Percentiles rank a stretch among this genome's conserved stretches.
These are phyloP conservation scores for Mimosa bimucronata DNA, from an alignment of 306 rosid species.

Conservation along the genomic window DNA sequence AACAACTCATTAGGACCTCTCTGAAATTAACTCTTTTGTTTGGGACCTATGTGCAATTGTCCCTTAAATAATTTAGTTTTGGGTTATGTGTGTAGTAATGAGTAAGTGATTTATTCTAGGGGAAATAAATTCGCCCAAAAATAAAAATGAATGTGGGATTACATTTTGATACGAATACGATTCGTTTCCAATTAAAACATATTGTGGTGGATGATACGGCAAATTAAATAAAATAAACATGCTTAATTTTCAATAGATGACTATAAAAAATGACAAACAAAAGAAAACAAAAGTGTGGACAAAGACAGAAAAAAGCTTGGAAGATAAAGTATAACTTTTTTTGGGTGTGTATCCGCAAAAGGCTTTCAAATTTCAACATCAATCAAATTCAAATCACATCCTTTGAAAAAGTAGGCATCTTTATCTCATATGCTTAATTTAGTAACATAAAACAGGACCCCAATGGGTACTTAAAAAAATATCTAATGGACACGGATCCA, in stretches of 20 bases:
- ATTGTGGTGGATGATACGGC: not conserved
- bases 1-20: no score
- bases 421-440: not conserved
- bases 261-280: not conserved
- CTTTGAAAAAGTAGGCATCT: not conserved
- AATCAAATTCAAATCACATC: not conserved
- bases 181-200: not conserved
- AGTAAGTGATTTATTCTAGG: no score
- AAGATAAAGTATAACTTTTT: no score
- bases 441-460: not conserved
- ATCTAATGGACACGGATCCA: not conserved
- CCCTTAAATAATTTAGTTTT: not conserved
- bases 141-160: not conserved
- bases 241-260: not conserved
- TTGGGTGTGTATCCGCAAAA: not conserved
- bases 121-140: not conserved
- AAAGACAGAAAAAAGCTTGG: not conserved
- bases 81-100: not conserved
- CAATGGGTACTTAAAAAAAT: not conserved
- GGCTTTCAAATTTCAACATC: no score
- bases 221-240: not conserved
- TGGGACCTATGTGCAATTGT: no score
- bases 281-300: not conserved
- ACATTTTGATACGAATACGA: not conserved
- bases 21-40: no score